These are phyloP conservation scores for Gossypium schwendimanii DNA, from an alignment of 441 rosid species.

Conservation along the genomic window DNA sequence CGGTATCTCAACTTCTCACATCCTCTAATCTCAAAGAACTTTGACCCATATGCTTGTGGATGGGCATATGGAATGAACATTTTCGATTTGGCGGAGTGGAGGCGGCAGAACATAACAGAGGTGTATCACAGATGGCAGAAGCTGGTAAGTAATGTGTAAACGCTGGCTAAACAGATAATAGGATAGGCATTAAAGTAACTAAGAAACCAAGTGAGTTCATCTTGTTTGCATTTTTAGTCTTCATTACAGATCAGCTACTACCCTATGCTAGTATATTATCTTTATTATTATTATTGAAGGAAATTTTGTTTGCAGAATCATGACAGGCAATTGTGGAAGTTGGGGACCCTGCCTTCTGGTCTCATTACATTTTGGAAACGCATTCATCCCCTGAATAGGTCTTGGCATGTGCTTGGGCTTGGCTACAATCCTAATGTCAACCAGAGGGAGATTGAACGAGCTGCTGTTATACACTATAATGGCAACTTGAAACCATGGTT, in stretches of 20 bases:
- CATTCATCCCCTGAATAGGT: slow-evolving; percentile 50
- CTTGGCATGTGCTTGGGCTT: slow-evolving; percentile 90
- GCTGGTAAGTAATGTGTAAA: slow-evolving; percentile 48
- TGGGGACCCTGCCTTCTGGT: slow-evolving; percentile 95
- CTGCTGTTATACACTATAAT: slow-evolving; percentile 81
- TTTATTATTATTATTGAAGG: slow-evolving; percentile 7
- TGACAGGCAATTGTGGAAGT: slow-evolving; percentile 78
- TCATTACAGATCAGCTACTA: neutral
- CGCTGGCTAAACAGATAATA: neutral
- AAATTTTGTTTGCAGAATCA: slow-evolving; percentile 50
- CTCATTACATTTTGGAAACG: slow-evolving; percentile 81
- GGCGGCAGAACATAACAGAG: slow-evolving; percentile 52
- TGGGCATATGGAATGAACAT: slow-evolving; percentile 85
- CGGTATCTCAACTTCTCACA: slow-evolving; percentile 89
- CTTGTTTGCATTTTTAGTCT: neutral
- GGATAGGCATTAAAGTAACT: neutral
- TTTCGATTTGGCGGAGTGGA: slow-evolving; percentile 64
- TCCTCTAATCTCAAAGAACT: slow-evolving; percentile 61
- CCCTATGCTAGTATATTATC: neutral
- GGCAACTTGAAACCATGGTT: slow-evolving; percentile 98
- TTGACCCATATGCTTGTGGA: slow-evolving; percentile 64
- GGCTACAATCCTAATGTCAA: slow-evolving; percentile 82
- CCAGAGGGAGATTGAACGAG: slow-evolving; percentile 71
- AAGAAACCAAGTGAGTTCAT: neutral
- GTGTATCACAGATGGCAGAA: slow-evolving; percentile 84